Evolutionary conservation across 2,329 filamentous ascomycete species (phyloP), one percentile per base, ranked within the genome.

Genomic region (Fusarium albidum): DNA sequence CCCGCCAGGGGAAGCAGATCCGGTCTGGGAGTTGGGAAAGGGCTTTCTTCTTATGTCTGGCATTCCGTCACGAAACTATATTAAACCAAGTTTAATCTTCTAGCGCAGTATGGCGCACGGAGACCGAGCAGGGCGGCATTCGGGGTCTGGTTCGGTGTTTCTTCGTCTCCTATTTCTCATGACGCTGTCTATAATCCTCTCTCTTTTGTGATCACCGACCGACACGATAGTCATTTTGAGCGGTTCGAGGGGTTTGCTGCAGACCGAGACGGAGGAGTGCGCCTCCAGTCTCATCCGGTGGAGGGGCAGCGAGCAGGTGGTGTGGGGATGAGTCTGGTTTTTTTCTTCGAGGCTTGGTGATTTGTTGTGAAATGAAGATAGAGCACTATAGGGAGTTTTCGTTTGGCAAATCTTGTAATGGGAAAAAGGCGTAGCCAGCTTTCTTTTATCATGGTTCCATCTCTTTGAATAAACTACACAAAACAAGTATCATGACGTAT

Each of bases 61-160:
- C 67, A 69, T 74, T 65, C 55, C 65, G 68, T 70, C 57, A 71
- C 63, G 68, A 72, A 68, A 67, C 61, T 68, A 70, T 69, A 68
- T 52, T 69, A 61, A 71, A 63, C 65, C 59, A 66, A 59, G 64
- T 70, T 67, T 69, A 67, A 69, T 68, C 68, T 69, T 72, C 68
- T 66, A 71, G 72, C 72, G 70, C 73, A 71, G 68, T 69, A 72
- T 66, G 69, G 72, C 72, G 73, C 71, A 71, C 55, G 68, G 66
- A 67, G 71, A 70, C 68, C 63, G 71, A 70, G 65, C 62, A 68
- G 69, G 71, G 65, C 66, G 71, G 70, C 72, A 73, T 75, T 74
- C 70, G 70, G 69, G 58, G 58, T 73, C 58, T 70, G 68, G 65
- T 69, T 65, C 61, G 67, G 63, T 69, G 53, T 68, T 69, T 63